phyloP scores from a whole-genome alignment of 306 rosid species.

The Dalbergia cochinchinensis region DNA sequence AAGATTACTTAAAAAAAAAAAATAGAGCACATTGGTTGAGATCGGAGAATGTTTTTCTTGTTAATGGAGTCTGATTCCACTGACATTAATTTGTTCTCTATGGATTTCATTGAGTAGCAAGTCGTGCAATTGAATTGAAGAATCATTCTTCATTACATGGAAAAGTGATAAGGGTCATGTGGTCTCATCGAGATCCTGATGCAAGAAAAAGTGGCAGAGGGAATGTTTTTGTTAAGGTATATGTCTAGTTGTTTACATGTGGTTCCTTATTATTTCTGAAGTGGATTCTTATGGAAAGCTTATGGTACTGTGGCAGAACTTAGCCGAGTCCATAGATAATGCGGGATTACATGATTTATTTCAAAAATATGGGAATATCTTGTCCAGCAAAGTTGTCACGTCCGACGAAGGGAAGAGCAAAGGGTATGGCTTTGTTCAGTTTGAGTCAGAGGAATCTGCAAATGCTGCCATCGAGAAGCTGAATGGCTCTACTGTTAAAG shows the following conservation, averaged over 20 bases:
- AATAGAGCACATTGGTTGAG: conserved; percentile 1
- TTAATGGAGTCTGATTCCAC: not conserved
- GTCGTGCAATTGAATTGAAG: conserved; percentile 67
- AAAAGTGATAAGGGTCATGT: conserved; percentile 78
- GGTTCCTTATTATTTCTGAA: conserved; percentile 23
- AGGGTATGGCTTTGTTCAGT: conserved; percentile 93
- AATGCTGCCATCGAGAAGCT: conserved; percentile 73
- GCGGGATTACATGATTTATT: conserved; percentile 69
- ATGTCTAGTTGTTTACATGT: not conserved
- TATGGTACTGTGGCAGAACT: conserved; percentile 61
- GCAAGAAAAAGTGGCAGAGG: conserved; percentile 73
- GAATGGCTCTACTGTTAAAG: conserved; percentile 67
- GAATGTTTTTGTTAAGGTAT: conserved; percentile 90
- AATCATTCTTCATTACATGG: conserved; percentile 73
- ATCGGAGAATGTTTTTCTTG: conserved; percentile 28
- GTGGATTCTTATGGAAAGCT: conserved; percentile 29
- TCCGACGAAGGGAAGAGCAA: conserved; percentile 87
- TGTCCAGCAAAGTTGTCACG: conserved; percentile 82
- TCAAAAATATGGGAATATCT: conserved; percentile 69
- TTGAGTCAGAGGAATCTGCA: conserved; percentile 83
- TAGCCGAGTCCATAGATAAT: conserved; percentile 66
- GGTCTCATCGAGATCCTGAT: conserved; percentile 85
- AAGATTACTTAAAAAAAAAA: not conserved
- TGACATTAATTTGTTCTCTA: conserved; percentile 14
- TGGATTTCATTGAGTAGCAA: conserved; percentile 54